These are phyloP conservation scores for Mortierella hygrophila DNA, from an alignment of 192 early-diverging fungal genomes.

Conservation along the genomic window DNA sequence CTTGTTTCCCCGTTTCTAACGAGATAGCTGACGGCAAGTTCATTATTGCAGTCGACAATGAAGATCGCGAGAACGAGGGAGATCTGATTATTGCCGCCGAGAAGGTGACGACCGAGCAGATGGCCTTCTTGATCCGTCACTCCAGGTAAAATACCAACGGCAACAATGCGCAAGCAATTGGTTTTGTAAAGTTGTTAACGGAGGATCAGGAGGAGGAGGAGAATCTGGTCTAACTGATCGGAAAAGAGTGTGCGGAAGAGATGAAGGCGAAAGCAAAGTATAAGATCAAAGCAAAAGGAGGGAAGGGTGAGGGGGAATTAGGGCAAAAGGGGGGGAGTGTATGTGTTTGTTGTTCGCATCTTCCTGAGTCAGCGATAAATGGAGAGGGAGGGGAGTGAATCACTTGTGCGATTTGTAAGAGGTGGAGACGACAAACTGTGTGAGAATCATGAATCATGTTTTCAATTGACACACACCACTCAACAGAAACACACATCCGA, in stretches of 20 bases:
- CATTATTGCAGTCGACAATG: conserved; percentile 95
- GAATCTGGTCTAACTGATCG: background rate
- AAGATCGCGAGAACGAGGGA: conserved; percentile 99
- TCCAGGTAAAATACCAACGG: conserved; percentile 72
- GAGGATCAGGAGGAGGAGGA: background rate
- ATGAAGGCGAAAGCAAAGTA: background rate
- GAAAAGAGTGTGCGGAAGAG: background rate
- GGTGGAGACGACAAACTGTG: too few species aligned
- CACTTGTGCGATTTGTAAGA: background rate
- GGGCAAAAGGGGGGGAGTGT: background rate
- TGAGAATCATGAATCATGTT: background rate
- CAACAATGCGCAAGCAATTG: background rate
- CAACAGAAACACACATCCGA: background rate
- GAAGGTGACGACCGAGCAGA: conserved; percentile 89
- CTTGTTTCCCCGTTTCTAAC: background rate
- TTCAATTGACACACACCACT: background rate
- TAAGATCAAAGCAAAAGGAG: background rate
- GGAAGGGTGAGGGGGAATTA: background rate
- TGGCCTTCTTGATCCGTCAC: conserved; percentile 97
- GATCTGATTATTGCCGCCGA: conserved; percentile 98
- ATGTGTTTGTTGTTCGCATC: background rate
- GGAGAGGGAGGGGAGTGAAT: background rate
- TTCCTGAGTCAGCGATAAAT: background rate
- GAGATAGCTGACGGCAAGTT: conserved; percentile 81
- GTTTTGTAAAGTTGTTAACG: background rate